A percentile compares a stretch with the other conserved stretches of the same genome.
phyloP scores from a whole-genome alignment of 1,139 yeast genomes.

The Blastobotrys illinoisensis region DNA sequence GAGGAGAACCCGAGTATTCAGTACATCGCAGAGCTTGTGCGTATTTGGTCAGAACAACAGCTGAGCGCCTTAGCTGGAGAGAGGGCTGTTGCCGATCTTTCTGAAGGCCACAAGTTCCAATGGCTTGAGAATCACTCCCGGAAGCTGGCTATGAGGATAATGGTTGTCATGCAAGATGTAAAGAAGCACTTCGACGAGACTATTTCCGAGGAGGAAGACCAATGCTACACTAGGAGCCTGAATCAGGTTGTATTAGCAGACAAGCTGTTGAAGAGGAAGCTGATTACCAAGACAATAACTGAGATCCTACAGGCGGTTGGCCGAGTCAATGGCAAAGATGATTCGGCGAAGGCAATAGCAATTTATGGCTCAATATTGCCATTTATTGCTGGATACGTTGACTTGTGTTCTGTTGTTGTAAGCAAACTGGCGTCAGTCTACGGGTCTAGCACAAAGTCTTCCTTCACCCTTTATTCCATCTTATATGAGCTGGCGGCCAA shows the following conservation, averaged over 20 bases:
- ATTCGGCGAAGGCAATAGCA: slow-evolving; percentile 30
- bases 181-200: not conserved
- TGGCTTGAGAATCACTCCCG: not conserved
- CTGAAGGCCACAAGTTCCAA: not conserved
- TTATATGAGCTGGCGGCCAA: slow-evolving; percentile 62
- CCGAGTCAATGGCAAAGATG: not conserved
- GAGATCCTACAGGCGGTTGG: not conserved
- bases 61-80: not conserved
- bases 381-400: slow-evolving; percentile 28
- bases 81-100: not conserved
- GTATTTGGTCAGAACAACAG: not conserved
- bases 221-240: not conserved
- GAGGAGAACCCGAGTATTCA: not conserved
- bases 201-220: not conserved
- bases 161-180: not conserved
- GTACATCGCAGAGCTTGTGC: not conserved
- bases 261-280: not conserved
- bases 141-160: not conserved
- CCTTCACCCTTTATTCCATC: slow-evolving; percentile 52
- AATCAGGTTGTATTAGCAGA: not conserved
- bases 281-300: not conserved
- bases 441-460: slow-evolving; percentile 49
- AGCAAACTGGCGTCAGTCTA: slow-evolving; percentile 16
- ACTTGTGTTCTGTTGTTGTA: slow-evolving; percentile 21
- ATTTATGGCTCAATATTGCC: slow-evolving; percentile 34